phyloP scores from a whole-genome alignment of 129 eudicot genomes.

The Deinandra increscens region DNA sequence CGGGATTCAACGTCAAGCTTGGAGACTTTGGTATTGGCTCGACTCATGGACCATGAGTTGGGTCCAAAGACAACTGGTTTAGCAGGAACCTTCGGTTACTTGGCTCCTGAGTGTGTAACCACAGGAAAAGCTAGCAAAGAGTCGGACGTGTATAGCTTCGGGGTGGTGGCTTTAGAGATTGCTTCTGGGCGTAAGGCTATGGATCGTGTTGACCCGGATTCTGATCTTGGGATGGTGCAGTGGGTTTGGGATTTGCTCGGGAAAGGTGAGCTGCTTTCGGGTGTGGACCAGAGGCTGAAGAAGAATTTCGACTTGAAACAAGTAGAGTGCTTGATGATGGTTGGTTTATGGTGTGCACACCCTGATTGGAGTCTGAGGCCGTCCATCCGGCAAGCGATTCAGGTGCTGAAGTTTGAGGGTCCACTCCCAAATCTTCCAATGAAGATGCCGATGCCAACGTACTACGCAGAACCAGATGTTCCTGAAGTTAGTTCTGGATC shows the following conservation, averaged over 20 bases:
- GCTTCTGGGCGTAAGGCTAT: constrained; percentile 41
- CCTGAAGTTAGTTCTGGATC: constrained; percentile 30
- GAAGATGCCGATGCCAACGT: constrained; percentile 45
- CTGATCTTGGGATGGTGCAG: constrained; percentile 37
- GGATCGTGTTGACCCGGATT: constrained; percentile 21
- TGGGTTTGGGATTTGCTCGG: constrained; percentile 54
- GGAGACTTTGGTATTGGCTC: constrained; percentile 77
- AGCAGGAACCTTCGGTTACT: constrained; percentile 60
- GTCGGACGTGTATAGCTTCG: constrained; percentile 62
- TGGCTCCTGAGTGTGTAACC: constrained; percentile 55
- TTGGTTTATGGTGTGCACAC: constrained; percentile 60
- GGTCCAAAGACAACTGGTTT: constrained; percentile 55
- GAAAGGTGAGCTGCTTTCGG: constrained; percentile 40
- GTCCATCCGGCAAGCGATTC: constrained; percentile 54
- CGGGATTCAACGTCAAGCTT: constrained; percentile 54
- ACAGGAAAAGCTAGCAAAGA: constrained; percentile 57
- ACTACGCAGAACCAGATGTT: constrained; percentile 20
- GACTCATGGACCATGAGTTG: constrained; percentile 54
- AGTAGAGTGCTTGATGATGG: constrained; percentile 49
- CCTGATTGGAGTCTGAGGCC: constrained; percentile 51
- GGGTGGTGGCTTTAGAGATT: constrained; percentile 49
- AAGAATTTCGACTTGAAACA: constrained; percentile 27
- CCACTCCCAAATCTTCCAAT: constrained; percentile 41
- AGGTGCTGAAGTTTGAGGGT: constrained; percentile 53
- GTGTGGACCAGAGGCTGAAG: constrained; percentile 33